Conservation (phyloP, 192 early-diverging fungal genomes). For the Physocladia obscura region DNA sequence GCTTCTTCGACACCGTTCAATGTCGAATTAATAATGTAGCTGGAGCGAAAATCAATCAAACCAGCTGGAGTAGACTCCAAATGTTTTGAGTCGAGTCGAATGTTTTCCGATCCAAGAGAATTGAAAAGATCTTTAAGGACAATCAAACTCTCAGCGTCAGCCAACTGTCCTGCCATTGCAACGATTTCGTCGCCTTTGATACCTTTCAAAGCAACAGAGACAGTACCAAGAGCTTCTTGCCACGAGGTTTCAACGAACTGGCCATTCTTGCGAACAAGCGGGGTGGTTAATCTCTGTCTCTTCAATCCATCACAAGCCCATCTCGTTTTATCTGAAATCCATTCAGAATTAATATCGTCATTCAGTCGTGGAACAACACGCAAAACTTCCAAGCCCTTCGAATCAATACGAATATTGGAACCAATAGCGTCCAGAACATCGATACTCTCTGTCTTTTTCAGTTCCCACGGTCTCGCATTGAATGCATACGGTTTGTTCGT, state of each 20-base stretch:
- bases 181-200: slow-evolving; percentile 65
- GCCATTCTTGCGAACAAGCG: slow-evolving; percentile 80
- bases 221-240: slow-evolving; percentile 76
- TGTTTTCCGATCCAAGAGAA: slow-evolving; percentile 79
- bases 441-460: slow-evolving; percentile 91
- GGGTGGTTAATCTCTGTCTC: slow-evolving; percentile 90
- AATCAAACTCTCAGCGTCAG: slow-evolving; percentile 91
- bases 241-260: slow-evolving; percentile 82
- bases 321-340: slow-evolving; percentile 98
- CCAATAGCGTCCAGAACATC: slow-evolving; percentile 95
- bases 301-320: slow-evolving; percentile 94
- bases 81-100: slow-evolving; percentile 69
- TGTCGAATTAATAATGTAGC: slow-evolving; percentile 82
- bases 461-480: slow-evolving; percentile 92
- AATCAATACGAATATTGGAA: slow-evolving; percentile 93
- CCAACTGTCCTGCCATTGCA: slow-evolving; percentile 88
- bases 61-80: slow-evolving; percentile 49
- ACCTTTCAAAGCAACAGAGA: slow-evolving; percentile 64
- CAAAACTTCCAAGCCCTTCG: slow-evolving; percentile 94
- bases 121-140: slow-evolving; percentile 95
- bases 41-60: slow-evolving; percentile 80
- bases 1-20: slow-evolving; percentile 90
- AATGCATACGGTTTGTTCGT: slow-evolving; percentile 97
- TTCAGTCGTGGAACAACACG: slow-evolving; percentile 92
- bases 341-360: slow-evolving; percentile 98